Base-by-base conservation (phyloP, 2,329 filamentous ascomycete genomes). In the Rutstroemia sp. region DNA sequence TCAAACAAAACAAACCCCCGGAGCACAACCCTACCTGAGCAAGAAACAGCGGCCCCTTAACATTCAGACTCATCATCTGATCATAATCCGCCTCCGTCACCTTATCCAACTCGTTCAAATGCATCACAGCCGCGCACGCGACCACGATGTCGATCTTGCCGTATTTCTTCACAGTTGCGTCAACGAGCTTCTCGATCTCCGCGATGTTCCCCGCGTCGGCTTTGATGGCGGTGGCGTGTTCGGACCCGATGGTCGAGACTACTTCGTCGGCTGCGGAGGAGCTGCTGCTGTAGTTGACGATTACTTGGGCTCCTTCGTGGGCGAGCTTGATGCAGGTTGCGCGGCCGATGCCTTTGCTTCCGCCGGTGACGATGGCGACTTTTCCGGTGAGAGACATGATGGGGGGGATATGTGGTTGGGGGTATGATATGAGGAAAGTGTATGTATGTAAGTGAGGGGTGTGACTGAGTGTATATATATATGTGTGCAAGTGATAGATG, bases 61-160 rank as follows among this genome's bases (percentile, higher is more conserved):
- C 79, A 64, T 83, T 83, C 38, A 82, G 58, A 44, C 69, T 69
- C 62, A 79, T 80, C 2, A 69, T 70, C 7, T 58, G 60, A 60
- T 82, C 79, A 63, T 78, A 84, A 59, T 76, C 72, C 7, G 69
- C 72, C 65, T 82, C 78, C 0, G 73, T 79, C 1, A 75, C 74
- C 21, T 70, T 63, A 37, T 76, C 74, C 14, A 85, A 70, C 49
- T 75, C 73, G n/a, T 71, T 73, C 70, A 80, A 74, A 2, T 70
- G 70, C 69, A 82, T 71, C 3, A 77, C 64, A 0, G 76, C 83
- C 0, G 82, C 81, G 59, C 81, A 83, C 2, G 77, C 72, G 47
- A 86, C 71, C 3, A 85, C 60, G 39, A 84, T 75, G 70, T 87
- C 82, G 61, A 86, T 78, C 58, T 75, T 75, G 25, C 77, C 77